Conservation (phyloP, 495 filamentous ascomycete species). For the Melanomma pulvis-pyrius region DNA sequence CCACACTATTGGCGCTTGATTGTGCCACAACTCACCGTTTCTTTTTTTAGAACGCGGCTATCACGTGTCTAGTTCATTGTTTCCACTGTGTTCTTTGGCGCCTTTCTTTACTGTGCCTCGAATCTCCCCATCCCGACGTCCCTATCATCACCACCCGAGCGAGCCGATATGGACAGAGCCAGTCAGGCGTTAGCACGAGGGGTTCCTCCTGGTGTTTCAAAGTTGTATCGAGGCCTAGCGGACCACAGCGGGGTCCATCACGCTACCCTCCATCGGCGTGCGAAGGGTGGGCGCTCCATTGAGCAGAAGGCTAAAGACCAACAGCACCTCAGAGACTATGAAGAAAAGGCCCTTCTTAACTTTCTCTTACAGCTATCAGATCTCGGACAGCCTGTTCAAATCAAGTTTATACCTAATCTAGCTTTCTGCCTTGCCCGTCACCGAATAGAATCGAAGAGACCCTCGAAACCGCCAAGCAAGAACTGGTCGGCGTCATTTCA, state of each 20-base stretch:
- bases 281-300: slow-evolving; percentile 10
- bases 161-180: slow-evolving; percentile 13
- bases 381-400: slow-evolving; percentile 40
- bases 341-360: slow-evolving; percentile 42
- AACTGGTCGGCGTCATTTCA: slow-evolving; percentile 39
- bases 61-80: not conserved
- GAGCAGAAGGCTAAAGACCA: slow-evolving; percentile 17
- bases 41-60: not conserved
- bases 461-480: slow-evolving; percentile 26
- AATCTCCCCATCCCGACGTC: not conserved
- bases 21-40: too few relatives aligned
- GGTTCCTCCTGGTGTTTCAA: slow-evolving; percentile 4
- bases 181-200: slow-evolving; percentile 9
- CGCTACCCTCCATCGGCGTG: slow-evolving; percentile 17
- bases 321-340: slow-evolving; percentile 18
- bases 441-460: slow-evolving; percentile 6
- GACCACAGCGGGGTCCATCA: slow-evolving; percentile 3
- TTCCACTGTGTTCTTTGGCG: not conserved
- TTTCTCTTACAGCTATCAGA: slow-evolving; percentile 42
- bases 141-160: not conserved
- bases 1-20: not conserved
- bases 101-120: not conserved
- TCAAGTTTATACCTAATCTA: slow-evolving; percentile 37
- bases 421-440: slow-evolving; percentile 21
- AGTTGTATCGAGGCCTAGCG: slow-evolving; percentile 6